phyloP scores from a whole-genome alignment of 2,329 filamentous ascomycete species.

The Aureobasidium pullulans region DNA sequence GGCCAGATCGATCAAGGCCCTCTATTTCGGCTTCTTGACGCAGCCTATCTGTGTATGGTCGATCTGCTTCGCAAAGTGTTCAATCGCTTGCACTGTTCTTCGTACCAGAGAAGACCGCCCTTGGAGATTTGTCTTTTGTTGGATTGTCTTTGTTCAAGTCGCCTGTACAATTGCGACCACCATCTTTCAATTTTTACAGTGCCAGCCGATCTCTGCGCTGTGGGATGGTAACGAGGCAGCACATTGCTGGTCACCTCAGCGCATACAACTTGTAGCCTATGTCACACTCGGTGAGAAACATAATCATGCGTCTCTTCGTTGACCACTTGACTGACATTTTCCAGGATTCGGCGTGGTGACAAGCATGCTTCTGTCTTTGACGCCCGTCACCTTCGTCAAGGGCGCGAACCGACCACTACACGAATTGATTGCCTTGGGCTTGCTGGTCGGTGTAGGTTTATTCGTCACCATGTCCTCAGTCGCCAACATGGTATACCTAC shows the following conservation, averaged over 20 bases:
- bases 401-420: not conserved
- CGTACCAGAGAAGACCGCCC: not conserved
- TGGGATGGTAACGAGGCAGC: not conserved
- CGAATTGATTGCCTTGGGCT: not conserved
- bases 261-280: not conserved
- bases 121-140: constrained; percentile 1
- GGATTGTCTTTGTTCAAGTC: not conserved
- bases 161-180: not conserved
- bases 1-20: not conserved
- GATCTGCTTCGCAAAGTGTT: not conserved
- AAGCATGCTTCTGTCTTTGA: not conserved
- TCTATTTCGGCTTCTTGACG: not conserved
- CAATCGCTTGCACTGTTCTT: not conserved
- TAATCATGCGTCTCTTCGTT: not conserved
- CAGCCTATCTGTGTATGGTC: not conserved
- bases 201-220: not conserved
- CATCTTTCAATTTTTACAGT: not conserved
- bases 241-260: not conserved
- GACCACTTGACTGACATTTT: not conserved
- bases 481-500: constrained; percentile 6
- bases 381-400: constrained; percentile 2
- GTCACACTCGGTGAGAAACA: not conserved
- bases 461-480: constrained; percentile 1
- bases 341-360: not conserved
- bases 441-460: not conserved